phyloP scores from a whole-genome alignment of 108 stramenopile species.

The Conticribra guillardii region DNA sequence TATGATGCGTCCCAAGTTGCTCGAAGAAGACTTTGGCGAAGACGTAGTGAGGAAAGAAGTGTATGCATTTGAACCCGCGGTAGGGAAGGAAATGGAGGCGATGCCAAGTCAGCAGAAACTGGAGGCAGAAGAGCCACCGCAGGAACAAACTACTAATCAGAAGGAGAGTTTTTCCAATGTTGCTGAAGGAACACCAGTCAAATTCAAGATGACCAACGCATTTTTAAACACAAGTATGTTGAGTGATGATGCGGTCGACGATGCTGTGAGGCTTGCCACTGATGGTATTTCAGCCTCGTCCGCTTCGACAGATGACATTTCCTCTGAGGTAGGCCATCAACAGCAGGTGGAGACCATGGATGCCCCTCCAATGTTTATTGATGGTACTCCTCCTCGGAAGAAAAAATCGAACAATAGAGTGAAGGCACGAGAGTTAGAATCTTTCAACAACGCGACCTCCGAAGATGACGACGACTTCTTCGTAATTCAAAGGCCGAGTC shows the following conservation, averaged over 20 bases:
- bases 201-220: background rate
- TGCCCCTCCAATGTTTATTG: background rate
- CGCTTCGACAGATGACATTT: slow-evolving; percentile 24
- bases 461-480: slow-evolving; percentile 34
- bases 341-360: background rate
- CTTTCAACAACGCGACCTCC: background rate
- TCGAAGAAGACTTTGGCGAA: background rate
- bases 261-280: slow-evolving; percentile 38
- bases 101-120: too few species aligned
- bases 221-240: slow-evolving; percentile 19
- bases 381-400: background rate
- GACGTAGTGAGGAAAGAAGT: background rate
- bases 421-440: background rate
- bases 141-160: too few species aligned
- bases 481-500: slow-evolving; percentile 20
- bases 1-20: slow-evolving; percentile 11
- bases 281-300: slow-evolving; percentile 36
- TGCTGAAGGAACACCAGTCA: background rate
- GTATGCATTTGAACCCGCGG: background rate
- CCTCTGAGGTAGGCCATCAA: background rate
- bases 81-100: background rate
- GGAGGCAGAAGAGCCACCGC: too few species aligned
- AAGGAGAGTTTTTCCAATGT: too few species aligned
- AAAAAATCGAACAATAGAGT: slow-evolving; percentile 1
- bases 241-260: slow-evolving; percentile 41